Base-by-base conservation (phyloP, 2,329 filamentous ascomycete species). In the Beauveria scarabaeidicola region DNA sequence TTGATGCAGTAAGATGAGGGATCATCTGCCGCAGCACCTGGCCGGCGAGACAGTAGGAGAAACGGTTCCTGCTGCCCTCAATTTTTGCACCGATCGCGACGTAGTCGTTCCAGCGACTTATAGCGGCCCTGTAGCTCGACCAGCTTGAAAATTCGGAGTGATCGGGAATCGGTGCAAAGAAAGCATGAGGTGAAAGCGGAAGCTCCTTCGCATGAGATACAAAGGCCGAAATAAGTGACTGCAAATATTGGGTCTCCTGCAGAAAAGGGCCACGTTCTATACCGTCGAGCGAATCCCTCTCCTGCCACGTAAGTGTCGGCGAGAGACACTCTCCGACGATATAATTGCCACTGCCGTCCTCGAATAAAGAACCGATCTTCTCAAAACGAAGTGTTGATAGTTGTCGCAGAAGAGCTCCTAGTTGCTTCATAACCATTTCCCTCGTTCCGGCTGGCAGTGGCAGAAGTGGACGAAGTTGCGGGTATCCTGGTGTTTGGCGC, bases 81-180 rank as follows among this genome's bases (percentile, higher is more conserved):
- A 67, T 59, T 47, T 67, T 69, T 17, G 59, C 41, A 41, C 64
- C 66, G 17, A 69, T 50, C 40, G 61, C 61, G 23, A 64, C 44
- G 48, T 62, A 66, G 32, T 63, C 59, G 27, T 59, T 61, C 62
- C 65, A 61, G 29, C 64, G 52, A 3, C 32, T 15, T 17, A 47
- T 21, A 17, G 64, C 65, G 19, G 53, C 47, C 19, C 25, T 55
- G 44, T 67, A 66, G 40, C 62, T 67, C 3, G 36, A 29, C 59
- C 60, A 61, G 7, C 29, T 64, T 32, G 58, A 40, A 44, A 67
- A 72, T 13, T 69, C 65, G 8, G 51, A 36, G 5, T 59, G 36
- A 36, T 66, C 60, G 44, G 67, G 69, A 43, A 70, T 59, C 3
- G 67, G 69, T 10, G 68, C 68, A 50, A 69, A 68, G 50, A 70